These are phyloP conservation scores for Diplodia mutila DNA, from an alignment of 2,329 filamentous ascomycete species.

Conservation along the genomic window DNA sequence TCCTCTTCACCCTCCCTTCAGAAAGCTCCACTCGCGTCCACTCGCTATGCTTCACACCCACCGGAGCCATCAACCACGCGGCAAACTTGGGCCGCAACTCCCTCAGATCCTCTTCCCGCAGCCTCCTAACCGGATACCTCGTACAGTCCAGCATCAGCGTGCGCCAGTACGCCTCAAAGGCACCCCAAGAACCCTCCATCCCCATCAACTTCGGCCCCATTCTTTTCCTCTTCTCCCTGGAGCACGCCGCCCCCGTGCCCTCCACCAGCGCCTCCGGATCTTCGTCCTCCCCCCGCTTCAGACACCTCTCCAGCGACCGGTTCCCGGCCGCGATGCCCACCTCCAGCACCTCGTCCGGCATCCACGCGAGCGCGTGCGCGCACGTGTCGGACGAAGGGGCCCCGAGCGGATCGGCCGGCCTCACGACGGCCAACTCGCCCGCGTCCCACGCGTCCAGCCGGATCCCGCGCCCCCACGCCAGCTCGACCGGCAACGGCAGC, in stretches of 20 bases:
- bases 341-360: neutral
- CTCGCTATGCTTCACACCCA: too few species aligned
- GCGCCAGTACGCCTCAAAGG: constrained; percentile 17
- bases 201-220: neutral
- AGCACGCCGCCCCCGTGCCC: too few species aligned
- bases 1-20: neutral
- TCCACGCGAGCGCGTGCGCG: neutral
- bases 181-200: neutral
- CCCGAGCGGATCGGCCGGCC: too few species aligned
- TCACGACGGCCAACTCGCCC: neutral
- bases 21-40: neutral
- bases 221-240: neutral
- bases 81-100: constrained; percentile 35
- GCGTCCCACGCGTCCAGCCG: neutral
- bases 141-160: constrained; percentile 8
- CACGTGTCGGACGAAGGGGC: neutral
- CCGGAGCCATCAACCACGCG: neutral
- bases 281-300: neutral
- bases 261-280: neutral
- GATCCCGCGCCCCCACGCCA: neutral
- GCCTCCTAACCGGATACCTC: neutral
- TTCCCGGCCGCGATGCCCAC: neutral
- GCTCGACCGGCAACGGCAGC: neutral
- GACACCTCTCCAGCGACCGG: neutral
- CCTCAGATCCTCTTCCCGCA: constrained; percentile 45